Conservation (phyloP, 2,329 filamentous ascomycete species). For the Phaeosphaeria sp. region DNA sequence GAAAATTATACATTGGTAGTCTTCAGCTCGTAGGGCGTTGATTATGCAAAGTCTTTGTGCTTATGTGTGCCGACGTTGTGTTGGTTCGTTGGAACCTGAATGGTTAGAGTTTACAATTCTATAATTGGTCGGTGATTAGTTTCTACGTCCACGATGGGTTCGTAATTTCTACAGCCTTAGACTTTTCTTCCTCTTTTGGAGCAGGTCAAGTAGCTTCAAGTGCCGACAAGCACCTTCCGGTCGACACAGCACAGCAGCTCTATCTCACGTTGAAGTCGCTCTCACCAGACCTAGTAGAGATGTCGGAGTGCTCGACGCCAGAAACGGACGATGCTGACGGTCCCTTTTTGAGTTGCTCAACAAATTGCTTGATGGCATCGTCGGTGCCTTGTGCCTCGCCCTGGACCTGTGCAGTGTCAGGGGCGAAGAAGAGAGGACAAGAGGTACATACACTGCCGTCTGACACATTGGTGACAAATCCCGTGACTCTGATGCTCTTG, state of each 20-base stretch:
- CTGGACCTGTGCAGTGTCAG: slow-evolving; percentile 68
- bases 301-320: slow-evolving; percentile 72
- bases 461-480: slow-evolving; percentile 54
- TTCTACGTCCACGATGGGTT: no score
- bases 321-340: slow-evolving; percentile 75
- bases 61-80: no score
- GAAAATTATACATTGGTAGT: no score
- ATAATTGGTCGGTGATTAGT: no score
- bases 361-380: slow-evolving; percentile 69
- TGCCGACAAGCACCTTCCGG: background rate
- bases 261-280: slow-evolving; percentile 59
- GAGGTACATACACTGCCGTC: slow-evolving; percentile 51
- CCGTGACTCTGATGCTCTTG: slow-evolving; percentile 52
- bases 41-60: no score
- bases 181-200: no score
- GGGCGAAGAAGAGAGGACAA: background rate
- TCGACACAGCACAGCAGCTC: background rate
- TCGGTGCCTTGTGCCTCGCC: slow-evolving; percentile 85
- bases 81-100: no score
- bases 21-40: no score
- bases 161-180: no score
- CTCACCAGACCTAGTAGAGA: slow-evolving; percentile 71
- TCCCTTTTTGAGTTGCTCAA: slow-evolving; percentile 77
- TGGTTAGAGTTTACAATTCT: no score
- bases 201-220: background rate